phyloP scores from a whole-genome alignment of 441 rosid species.

The Eutrema salsugineum region DNA sequence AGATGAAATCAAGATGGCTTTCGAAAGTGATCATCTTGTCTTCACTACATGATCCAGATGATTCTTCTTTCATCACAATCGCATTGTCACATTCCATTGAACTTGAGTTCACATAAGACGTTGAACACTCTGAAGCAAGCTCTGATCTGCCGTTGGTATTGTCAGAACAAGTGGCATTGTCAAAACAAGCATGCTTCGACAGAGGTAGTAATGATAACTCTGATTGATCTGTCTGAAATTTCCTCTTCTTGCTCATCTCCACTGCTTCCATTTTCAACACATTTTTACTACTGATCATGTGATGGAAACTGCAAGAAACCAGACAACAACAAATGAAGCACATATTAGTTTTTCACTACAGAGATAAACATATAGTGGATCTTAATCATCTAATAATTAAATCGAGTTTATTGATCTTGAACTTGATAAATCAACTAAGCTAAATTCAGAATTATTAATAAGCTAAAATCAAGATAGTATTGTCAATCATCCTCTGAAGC shows the following conservation, averaged over 20 bases:
- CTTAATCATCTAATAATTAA: not conserved
- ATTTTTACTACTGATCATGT: slow-evolving; percentile 11
- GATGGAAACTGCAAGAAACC: slow-evolving; percentile 35
- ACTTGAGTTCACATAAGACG: slow-evolving; percentile 8
- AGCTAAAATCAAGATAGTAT: not conserved
- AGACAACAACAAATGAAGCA: not conserved
- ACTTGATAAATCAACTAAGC: not conserved
- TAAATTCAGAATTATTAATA: not conserved
- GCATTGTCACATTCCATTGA: slow-evolving; percentile 26
- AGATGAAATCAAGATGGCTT: slow-evolving; percentile 24
- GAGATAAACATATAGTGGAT: not conserved
- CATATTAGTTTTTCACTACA: not conserved
- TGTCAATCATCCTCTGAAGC: not conserved
- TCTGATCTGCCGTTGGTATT: slow-evolving; percentile 7
- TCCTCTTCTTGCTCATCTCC: slow-evolving; percentile 61
- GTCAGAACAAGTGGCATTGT: not conserved
- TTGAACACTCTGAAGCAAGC: slow-evolving; percentile 6
- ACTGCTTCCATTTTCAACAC: slow-evolving; percentile 13
- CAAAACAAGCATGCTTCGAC: slow-evolving; percentile 49
- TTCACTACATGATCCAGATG: slow-evolving; percentile 25
- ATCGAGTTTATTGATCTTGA: not conserved
- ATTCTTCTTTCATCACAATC: slow-evolving; percentile 21
- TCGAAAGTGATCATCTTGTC: slow-evolving; percentile 17
- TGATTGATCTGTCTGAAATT: slow-evolving; percentile 51
- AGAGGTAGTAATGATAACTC: slow-evolving; percentile 40